These are phyloP conservation scores for Plectosphaerella plurivora DNA, from an alignment of 2,329 filamentous ascomycete genomes.

Conservation along the genomic window DNA sequence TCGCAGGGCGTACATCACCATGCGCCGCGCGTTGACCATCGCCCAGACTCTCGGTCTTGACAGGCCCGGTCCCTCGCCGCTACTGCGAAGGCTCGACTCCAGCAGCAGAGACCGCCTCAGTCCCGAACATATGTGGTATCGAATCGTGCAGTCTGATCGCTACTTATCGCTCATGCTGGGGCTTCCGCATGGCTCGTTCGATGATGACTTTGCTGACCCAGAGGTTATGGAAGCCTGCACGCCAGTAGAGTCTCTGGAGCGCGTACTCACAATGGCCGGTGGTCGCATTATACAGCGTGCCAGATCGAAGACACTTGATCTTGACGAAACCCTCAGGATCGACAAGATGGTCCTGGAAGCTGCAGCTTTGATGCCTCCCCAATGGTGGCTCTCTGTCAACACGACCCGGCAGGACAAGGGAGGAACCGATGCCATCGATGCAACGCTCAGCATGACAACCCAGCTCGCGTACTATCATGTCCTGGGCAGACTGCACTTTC, in stretches of 20 bases:
- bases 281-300: conserved; percentile 45
- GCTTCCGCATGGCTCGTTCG: conserved; percentile 37
- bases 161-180: conserved; percentile 47
- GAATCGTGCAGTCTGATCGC: conserved; percentile 44
- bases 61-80: conserved; percentile 13
- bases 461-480: conserved; percentile 49
- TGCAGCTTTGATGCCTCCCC: conserved; percentile 30
- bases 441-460: conserved; percentile 30
- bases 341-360: conserved; percentile 43
- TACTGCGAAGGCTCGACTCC: conserved; percentile 33
- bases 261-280: conserved; percentile 35
- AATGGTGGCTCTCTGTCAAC: too few relatives aligned
- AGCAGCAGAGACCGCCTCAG: conserved; percentile 8
- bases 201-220: conserved; percentile 30
- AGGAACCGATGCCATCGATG: conserved; percentile 9
- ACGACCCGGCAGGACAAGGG: too few relatives aligned
- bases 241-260: conserved; percentile 38
- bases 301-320: conserved; percentile 28
- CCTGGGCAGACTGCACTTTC: conserved; percentile 48
- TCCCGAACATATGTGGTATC: conserved; percentile 39
- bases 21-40: conserved; percentile 43
- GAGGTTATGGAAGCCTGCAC: conserved; percentile 22
- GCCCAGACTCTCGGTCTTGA: conserved; percentile 48
- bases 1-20: conserved; percentile 48
- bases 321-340: conserved; percentile 34